Conservation (phyloP, 2,329 filamentous ascomycete genomes). For the Clarireedia homoeocarpa region DNA sequence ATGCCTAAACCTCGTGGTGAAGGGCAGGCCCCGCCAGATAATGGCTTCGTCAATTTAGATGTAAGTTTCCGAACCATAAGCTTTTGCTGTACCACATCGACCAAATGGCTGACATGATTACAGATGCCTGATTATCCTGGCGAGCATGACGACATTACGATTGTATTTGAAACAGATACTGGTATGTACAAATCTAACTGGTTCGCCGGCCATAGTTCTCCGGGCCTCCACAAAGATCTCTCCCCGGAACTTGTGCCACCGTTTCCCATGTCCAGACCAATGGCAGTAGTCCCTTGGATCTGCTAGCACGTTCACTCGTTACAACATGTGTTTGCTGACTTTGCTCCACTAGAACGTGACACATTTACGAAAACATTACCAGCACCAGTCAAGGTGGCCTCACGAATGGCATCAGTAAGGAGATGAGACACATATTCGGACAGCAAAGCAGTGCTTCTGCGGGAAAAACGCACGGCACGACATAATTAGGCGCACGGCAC, state of each 20-base stretch:
- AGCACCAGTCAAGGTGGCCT: slow-evolving; percentile 27
- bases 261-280: slow-evolving; percentile 4
- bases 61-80: background rate
- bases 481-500: slow-evolving; percentile 5
- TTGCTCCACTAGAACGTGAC: slow-evolving; percentile 21
- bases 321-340: background rate
- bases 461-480: background rate
- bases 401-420: slow-evolving; percentile 28
- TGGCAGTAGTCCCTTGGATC: background rate
- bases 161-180: slow-evolving; percentile 72
- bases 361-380: slow-evolving; percentile 28
- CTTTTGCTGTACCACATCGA: background rate
- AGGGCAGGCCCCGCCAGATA: slow-evolving; percentile 45
- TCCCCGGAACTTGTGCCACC: background rate
- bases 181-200: slow-evolving; percentile 16
- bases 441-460: background rate
- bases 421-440: slow-evolving; percentile 17
- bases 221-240: background rate
- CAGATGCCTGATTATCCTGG: slow-evolving; percentile 74
- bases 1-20: slow-evolving; percentile 53
- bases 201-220: background rate
- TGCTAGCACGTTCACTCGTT: no score
- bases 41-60: slow-evolving; percentile 76
- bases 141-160: slow-evolving; percentile 85
- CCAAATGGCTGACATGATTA: background rate